Evolutionary conservation across 495 filamentous ascomycete species (phyloP).

Genomic region (Melanomma pulvis-pyrius): DNA sequence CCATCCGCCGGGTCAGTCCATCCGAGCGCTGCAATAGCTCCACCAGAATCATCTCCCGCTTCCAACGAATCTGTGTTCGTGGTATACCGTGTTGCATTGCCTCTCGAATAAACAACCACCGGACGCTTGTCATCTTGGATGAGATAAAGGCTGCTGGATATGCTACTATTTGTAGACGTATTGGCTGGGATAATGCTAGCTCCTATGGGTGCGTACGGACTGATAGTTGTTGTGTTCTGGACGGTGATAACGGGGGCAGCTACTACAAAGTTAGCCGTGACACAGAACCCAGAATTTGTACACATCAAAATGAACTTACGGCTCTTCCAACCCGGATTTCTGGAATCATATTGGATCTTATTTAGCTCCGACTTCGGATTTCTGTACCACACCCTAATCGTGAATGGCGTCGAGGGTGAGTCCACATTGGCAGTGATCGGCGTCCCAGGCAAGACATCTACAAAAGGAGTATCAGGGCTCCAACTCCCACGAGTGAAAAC

Average conservation of each 20-base stretch:
- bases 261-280: not conserved
- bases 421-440: not conserved
- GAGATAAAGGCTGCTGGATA: not conserved
- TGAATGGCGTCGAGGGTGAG: not conserved
- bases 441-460: not conserved
- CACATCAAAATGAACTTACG: not conserved
- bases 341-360: not conserved
- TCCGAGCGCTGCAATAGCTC: not conserved
- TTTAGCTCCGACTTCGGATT: not conserved
- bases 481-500: not conserved
- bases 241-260: not conserved
- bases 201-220: not conserved
- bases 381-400: not conserved
- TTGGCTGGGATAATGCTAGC: not conserved
- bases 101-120: not conserved
- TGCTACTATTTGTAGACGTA: not conserved
- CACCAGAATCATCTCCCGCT: not conserved
- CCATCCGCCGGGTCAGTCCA: not conserved
- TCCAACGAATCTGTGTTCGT: not conserved
- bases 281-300: not conserved
- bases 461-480: not conserved
- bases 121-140: not conserved
- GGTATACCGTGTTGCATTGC: not conserved
- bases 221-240: not conserved
- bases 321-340: not conserved